phyloP scores from a whole-genome alignment of 352 stramenopile genomes.

The Elongisporangium senticosum region DNA sequence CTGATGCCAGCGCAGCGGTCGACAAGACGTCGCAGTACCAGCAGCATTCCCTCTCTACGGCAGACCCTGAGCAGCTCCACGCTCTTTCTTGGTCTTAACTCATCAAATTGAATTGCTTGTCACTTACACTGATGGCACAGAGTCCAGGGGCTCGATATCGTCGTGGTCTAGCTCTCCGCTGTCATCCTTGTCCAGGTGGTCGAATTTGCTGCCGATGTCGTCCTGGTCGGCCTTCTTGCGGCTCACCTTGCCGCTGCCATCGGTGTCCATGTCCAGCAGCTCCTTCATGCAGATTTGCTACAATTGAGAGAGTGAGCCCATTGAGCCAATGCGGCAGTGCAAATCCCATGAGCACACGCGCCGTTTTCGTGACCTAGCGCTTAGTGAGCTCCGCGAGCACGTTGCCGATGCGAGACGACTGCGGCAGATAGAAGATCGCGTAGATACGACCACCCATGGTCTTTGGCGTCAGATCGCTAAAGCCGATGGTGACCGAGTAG shows the following conservation, averaged over 20 bases:
- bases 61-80: too few relatives aligned
- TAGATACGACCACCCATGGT: conserved; percentile 72
- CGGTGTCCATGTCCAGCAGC: conserved; percentile 56
- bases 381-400: conserved; percentile 13
- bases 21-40: too few relatives aligned
- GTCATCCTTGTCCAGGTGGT: conserved; percentile 57
- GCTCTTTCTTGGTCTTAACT: too few relatives aligned
- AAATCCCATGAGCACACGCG: too few relatives aligned
- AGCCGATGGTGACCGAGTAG: too few relatives aligned
- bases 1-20: too few relatives aligned
- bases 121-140: conserved; percentile 5
- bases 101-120: too few relatives aligned
- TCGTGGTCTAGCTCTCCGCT: conserved; percentile 66
- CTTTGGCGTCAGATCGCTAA: too few relatives aligned
- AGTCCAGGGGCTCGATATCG: conserved; percentile 53
- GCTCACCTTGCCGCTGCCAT: conserved; percentile 67
- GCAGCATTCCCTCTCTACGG: too few relatives aligned
- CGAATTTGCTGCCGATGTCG: conserved; percentile 56
- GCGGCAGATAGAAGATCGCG: conserved; percentile 79
- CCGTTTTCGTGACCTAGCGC: too few relatives aligned
- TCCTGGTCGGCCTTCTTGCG: conserved; percentile 60
- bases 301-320: too few relatives aligned
- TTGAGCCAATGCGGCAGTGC: too few relatives aligned
- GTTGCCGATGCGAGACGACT: conserved; percentile 62
- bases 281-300: conserved; percentile 67